Percentiles rank a stretch among this genome's conserved stretches.
phyloP scores from a whole-genome alignment of 2,329 filamentous ascomycete species.

The Lachnum nothofagi region DNA sequence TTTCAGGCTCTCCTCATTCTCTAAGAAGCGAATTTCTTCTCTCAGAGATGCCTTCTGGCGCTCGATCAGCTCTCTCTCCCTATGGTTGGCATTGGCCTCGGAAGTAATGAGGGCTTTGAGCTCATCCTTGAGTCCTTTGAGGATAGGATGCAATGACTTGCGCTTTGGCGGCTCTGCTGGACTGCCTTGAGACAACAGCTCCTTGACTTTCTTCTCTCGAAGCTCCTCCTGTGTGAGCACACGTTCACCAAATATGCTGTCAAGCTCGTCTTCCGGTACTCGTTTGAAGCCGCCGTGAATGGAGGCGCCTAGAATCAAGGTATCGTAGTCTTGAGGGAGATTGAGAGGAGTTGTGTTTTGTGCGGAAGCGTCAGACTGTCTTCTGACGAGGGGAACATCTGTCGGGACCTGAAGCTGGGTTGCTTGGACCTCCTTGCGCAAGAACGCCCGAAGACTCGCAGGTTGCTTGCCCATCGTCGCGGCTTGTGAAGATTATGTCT shows the following conservation, averaged over 20 bases:
- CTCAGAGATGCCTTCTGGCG: neutral
- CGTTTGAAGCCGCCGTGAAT: neutral
- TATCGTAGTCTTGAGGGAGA: neutral
- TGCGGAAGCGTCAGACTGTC: neutral
- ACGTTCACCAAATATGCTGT: constrained; percentile 4
- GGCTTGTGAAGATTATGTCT: neutral
- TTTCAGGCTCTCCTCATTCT: neutral
- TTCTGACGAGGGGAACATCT: neutral
- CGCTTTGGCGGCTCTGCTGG: neutral
- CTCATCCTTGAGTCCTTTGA: neutral
- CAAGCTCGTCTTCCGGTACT: neutral
- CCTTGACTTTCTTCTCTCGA: neutral
- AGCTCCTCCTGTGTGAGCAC: constrained; percentile 3
- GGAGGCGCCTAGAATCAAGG: neutral
- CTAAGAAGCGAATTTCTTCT: neutral
- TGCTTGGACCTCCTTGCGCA: constrained; percentile 11
- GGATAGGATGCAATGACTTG: neutral
- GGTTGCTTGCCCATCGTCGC: neutral
- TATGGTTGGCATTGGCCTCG: neutral
- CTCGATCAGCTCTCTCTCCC: neutral
- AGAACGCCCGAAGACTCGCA: constrained; percentile 4
- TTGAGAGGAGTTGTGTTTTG: neutral
- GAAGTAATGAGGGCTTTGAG: neutral
- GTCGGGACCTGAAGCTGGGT: constrained; percentile 1
- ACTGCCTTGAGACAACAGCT: neutral